These are phyloP conservation scores for Aspergillus viridinutans DNA, from an alignment of 2,329 filamentous ascomycete species.

Conservation along the genomic window DNA sequence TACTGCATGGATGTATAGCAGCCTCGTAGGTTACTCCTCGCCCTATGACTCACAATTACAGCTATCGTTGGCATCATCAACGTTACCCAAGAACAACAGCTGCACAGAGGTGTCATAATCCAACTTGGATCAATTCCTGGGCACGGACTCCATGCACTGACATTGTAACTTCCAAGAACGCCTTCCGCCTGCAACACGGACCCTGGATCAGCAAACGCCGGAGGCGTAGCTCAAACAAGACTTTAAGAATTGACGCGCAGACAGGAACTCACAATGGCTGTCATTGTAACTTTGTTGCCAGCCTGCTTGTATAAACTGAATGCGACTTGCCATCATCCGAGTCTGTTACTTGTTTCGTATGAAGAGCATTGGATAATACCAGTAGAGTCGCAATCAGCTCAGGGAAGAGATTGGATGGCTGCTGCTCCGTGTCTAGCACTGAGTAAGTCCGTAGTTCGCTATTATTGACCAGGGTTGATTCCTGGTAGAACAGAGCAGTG, in stretches of 20 bases:
- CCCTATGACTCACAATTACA: background rate
- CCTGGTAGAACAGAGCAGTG: background rate
- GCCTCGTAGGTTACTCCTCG: background rate
- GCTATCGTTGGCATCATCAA: background rate
- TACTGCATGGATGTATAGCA: background rate
- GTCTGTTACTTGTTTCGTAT: background rate
- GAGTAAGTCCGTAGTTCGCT: background rate
- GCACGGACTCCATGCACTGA: background rate
- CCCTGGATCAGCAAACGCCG: slow-evolving; percentile 7
- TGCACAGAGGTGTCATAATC: background rate
- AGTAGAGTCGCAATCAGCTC: background rate
- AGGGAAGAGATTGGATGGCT: background rate
- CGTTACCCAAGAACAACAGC: background rate
- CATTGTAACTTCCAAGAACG: background rate
- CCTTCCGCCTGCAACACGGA: slow-evolving; percentile 5
- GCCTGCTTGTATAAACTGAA: background rate
- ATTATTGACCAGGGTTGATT: background rate
- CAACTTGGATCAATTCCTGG: background rate
- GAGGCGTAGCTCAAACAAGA: background rate
- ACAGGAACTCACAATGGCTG: background rate
- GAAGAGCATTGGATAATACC: background rate
- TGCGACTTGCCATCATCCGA: background rate
- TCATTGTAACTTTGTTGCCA: background rate
- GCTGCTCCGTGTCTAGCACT: background rate
- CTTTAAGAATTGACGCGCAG: background rate